Percentiles rank a stretch among this genome's conserved stretches.
Evolutionary conservation across 345 rosid genomes (phyloP).

Genomic region (Clarkia xantiana): DNA sequence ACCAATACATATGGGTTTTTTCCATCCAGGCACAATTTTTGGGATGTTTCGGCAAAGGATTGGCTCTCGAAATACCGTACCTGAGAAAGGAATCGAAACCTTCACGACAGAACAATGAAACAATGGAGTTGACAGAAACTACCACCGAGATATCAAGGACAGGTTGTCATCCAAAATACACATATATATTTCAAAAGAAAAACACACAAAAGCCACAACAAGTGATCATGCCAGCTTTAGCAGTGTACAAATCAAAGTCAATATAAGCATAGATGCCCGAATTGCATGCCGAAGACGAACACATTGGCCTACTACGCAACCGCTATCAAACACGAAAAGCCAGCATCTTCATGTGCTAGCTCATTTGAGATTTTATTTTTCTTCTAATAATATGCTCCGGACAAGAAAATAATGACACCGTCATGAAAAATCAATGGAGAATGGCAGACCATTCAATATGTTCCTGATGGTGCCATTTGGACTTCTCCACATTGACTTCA

Average conservation of each 20-base stretch:
- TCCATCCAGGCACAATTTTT: slow-evolving; percentile 87
- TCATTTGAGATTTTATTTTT: too few relatives aligned
- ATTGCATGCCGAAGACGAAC: too few relatives aligned
- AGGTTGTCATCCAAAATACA: too few relatives aligned
- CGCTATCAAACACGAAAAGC: too few relatives aligned
- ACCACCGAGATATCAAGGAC: neutral
- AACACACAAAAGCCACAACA: too few relatives aligned
- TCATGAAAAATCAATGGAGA: neutral
- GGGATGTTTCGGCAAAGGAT: slow-evolving; percentile 80
- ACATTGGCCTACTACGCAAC: too few relatives aligned
- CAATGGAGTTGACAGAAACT: neutral
- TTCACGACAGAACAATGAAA: neutral
- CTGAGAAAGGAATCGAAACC: slow-evolving; percentile 21
- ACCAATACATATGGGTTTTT: slow-evolving; percentile 91
- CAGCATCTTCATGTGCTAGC: too few relatives aligned
- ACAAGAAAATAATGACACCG: neutral
- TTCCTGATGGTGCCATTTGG: slow-evolving; percentile 98
- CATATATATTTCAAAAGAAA: too few relatives aligned
- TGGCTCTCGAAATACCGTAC: slow-evolving; percentile 96
- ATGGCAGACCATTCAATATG: slow-evolving; percentile 70
- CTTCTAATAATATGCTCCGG: too few relatives aligned
- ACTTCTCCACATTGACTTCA: slow-evolving; percentile 91
- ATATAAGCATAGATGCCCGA: too few relatives aligned
- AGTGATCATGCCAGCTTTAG: too few relatives aligned
- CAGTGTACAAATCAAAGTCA: too few relatives aligned